Percentiles rank a stretch among this genome's conserved stretches.
These are phyloP conservation scores for Eutrema japonicum DNA, from an alignment of 345 rosid genomes.

Conservation along the genomic window DNA sequence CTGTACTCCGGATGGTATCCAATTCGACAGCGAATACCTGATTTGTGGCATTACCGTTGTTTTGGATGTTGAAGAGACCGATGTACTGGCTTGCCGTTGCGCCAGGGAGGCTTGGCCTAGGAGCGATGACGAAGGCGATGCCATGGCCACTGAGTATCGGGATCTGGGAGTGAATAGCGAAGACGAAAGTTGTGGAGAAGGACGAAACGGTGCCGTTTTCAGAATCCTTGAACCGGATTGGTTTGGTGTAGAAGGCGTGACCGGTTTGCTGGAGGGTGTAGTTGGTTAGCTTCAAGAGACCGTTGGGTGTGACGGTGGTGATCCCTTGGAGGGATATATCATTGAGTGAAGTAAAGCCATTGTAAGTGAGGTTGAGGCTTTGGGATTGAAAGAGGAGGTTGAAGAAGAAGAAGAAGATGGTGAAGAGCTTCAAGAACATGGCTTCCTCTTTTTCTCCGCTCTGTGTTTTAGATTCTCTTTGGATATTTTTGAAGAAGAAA, in stretches of 20 bases:
- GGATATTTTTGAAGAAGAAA: constrained; percentile 28
- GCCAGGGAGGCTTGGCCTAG: constrained; percentile 42
- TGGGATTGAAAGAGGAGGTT: constrained; percentile 10
- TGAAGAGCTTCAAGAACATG: constrained; percentile 40
- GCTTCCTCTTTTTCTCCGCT: constrained; percentile 34
- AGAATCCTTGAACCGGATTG: constrained; percentile 63
- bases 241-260: constrained; percentile 72
- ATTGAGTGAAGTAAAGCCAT: constrained; percentile 24
- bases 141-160: constrained; percentile 83
- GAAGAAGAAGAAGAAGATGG: constrained; percentile 33
- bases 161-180: constrained; percentile 70
- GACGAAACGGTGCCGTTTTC: constrained; percentile 53
- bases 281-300: constrained; percentile 71
- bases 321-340: constrained; percentile 59
- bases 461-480: constrained; percentile 10
- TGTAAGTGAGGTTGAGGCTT: background rate
- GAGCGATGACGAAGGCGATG: constrained; percentile 74
- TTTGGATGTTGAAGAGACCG: constrained; percentile 64
- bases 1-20: constrained; percentile 77
- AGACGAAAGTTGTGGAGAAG: constrained; percentile 79
- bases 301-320: constrained; percentile 56
- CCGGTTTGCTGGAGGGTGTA: constrained; percentile 56
- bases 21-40: constrained; percentile 77
- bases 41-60: constrained; percentile 61
- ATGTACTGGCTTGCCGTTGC: constrained; percentile 76